These are phyloP conservation scores for Gleditsia sinensis DNA, from an alignment of 306 rosid genomes.

Conservation along the genomic window DNA sequence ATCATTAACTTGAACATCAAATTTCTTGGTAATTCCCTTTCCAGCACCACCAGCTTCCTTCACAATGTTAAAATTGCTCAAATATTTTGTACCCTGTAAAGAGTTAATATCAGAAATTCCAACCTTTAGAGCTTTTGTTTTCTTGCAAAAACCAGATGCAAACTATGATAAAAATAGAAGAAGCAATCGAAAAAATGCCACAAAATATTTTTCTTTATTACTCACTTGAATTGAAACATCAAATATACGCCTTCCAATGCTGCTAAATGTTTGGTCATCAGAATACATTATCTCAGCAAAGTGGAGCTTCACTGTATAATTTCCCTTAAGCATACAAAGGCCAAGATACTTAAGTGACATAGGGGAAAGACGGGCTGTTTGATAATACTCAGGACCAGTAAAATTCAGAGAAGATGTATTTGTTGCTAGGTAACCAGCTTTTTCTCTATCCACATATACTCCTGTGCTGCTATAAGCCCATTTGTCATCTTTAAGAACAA, in stretches of 20 bases:
- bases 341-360: slow-evolving; percentile 75
- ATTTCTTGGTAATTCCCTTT: slow-evolving; percentile 37
- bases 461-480: slow-evolving; percentile 90
- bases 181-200: background rate
- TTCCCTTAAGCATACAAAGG: slow-evolving; percentile 69
- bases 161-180: background rate
- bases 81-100: slow-evolving; percentile 55
- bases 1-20: slow-evolving; percentile 47
- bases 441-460: slow-evolving; percentile 1
- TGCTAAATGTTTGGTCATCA: slow-evolving; percentile 46
- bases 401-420: slow-evolving; percentile 49
- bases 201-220: background rate
- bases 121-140: background rate
- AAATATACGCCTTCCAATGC: slow-evolving; percentile 72
- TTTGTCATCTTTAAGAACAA: slow-evolving; percentile 35
- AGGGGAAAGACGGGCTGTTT: slow-evolving; percentile 68
- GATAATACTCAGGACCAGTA: slow-evolving; percentile 39
- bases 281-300: slow-evolving; percentile 83
- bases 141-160: background rate
- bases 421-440: slow-evolving; percentile 20
- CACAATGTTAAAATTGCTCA: slow-evolving; percentile 62
- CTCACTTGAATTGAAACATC: slow-evolving; percentile 88
- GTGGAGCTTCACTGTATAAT: slow-evolving; percentile 74
- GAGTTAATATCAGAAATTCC: background rate
- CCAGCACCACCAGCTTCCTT: slow-evolving; percentile 75